These are phyloP conservation scores for Chenopodium quinoa DNA, from an alignment of 148 eudicot genomes.

Conservation along the genomic window DNA sequence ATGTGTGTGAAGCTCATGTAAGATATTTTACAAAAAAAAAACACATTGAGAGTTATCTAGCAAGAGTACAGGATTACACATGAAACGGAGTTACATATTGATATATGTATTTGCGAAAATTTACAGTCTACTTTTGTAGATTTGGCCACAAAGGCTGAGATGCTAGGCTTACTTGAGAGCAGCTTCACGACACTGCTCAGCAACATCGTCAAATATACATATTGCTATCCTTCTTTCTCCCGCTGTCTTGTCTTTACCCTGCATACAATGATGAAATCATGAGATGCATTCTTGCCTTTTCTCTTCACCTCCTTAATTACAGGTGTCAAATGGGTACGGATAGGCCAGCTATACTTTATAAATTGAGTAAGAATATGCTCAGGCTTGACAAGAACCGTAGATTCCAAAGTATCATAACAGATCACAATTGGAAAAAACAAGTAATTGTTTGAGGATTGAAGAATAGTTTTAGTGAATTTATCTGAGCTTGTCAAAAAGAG, in stretches of 20 bases:
- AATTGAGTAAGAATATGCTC: neutral
- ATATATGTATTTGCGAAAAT: too few relatives aligned
- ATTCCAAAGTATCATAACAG: neutral
- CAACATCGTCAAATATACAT: conserved; percentile 94
- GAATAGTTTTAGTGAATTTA: neutral
- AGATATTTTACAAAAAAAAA: too few relatives aligned
- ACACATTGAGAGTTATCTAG: too few relatives aligned
- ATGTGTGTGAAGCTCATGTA: too few relatives aligned
- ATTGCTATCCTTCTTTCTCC: conserved; percentile 97
- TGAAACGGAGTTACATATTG: too few relatives aligned
- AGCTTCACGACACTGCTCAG: conserved; percentile 91
- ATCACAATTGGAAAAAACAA: neutral
- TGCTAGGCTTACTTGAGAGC: conserved; percentile 69
- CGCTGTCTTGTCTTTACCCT: conserved; percentile 94
- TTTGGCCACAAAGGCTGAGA: neutral
- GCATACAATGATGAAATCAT: conserved; percentile 19
- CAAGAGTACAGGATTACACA: too few relatives aligned
- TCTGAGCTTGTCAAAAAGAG: neutral
- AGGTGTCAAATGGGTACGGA: neutral
- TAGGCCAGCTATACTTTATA: neutral
- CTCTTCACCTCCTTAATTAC: neutral
- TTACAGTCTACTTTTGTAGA: too few relatives aligned
- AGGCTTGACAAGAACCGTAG: neutral
- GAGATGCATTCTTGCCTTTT: neutral
- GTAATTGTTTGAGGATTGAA: neutral